phyloP scores from a whole-genome alignment of 768 basidiomycete species.

The Pisolithus sp. region DNA sequence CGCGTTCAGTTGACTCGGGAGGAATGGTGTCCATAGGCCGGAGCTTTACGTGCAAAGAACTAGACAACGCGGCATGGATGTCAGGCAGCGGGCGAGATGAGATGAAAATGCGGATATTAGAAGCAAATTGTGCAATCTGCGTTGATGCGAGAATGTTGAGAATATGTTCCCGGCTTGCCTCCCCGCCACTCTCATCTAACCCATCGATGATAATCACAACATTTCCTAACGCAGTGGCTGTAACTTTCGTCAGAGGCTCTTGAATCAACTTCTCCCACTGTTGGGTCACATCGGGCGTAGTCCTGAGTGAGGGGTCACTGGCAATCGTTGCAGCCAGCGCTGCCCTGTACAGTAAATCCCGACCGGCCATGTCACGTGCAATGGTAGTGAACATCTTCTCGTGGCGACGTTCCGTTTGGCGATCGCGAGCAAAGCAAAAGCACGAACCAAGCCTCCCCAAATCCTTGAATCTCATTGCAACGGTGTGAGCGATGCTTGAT shows the following conservation, averaged over 20 bases:
- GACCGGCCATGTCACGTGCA: background rate
- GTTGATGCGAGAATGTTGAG: slow-evolving; percentile 6
- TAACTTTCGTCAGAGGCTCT: slow-evolving; percentile 9
- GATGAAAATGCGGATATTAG: slow-evolving; percentile 3
- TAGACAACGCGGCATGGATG: background rate
- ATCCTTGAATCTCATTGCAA: slow-evolving; percentile 7
- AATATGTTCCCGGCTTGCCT: slow-evolving; percentile 4
- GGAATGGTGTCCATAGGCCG: slow-evolving; percentile 3
- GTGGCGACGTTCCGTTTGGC: slow-evolving; percentile 4
- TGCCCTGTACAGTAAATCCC: background rate
- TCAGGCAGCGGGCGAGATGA: slow-evolving; percentile 1
- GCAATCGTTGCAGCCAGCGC: background rate
- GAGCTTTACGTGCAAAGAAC: background rate
- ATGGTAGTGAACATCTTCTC: slow-evolving; percentile 11
- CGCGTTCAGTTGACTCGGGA: background rate
- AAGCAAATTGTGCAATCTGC: background rate
- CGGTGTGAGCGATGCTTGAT: slow-evolving; percentile 7
- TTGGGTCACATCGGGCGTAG: background rate
- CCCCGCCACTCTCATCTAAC: slow-evolving; percentile 12
- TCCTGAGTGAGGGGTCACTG: background rate
- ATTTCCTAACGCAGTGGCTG: slow-evolving; percentile 5
- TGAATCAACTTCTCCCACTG: slow-evolving; percentile 17
- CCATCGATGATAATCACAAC: slow-evolving; percentile 23
- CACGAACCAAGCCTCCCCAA: slow-evolving; percentile 9
- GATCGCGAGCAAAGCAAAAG: slow-evolving; percentile 6